Base-by-base conservation (phyloP, 805 yeast species). In the Saturnispora serradocipensis region DNA sequence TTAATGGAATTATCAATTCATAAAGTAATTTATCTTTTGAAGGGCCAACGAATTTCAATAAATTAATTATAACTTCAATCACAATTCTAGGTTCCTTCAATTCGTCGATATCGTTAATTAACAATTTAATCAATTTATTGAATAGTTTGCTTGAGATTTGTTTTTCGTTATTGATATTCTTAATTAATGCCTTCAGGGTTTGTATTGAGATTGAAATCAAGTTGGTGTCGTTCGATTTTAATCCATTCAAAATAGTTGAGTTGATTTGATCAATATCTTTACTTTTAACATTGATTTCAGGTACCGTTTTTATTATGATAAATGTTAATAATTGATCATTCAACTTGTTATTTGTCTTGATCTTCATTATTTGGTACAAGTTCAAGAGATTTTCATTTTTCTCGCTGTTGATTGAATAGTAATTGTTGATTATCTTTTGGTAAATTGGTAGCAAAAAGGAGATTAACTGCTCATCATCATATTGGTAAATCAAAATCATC, bases 141-240 rank as follows among this genome's bases (percentile, higher is more conserved):
- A 85, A 64, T 28, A 80, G 61, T 15, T 66, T 66, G 51, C 72
- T 72, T 38, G 82, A 67, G 1, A 77, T 62, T 4, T 58, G 51
- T 4, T 69, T 65, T 7, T 74, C 68, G 44, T 63, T 4, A 52
- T 58, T 56, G 6, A 60, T 63, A 3, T 63, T 51, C 8, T 67
- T 61, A 40, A 84, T 70, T 43, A 87, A 67, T 0, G 82, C 72
- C 58, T 75, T 82, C 48, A 84, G 70, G 15, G 93, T 82, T 56
- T 83, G 89, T 11, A 82, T 69, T 0, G 78, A 70, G 9, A 78
- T 67, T 0, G 71, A 63, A 39, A 58, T 57, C 8, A 72, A 58
- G 8, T 66, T 61, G 1, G 62, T 53, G n/a, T 66, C 71, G 3
- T 67, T 61, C 5, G 68, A 61, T 0, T 57, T 46, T 8, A 81